Percentiles rank a stretch among this genome's conserved stretches.
These are phyloP conservation scores for Pneumocystis carinii DNA, from an alignment of 1,139 yeast genomes.

Conservation along the genomic window DNA sequence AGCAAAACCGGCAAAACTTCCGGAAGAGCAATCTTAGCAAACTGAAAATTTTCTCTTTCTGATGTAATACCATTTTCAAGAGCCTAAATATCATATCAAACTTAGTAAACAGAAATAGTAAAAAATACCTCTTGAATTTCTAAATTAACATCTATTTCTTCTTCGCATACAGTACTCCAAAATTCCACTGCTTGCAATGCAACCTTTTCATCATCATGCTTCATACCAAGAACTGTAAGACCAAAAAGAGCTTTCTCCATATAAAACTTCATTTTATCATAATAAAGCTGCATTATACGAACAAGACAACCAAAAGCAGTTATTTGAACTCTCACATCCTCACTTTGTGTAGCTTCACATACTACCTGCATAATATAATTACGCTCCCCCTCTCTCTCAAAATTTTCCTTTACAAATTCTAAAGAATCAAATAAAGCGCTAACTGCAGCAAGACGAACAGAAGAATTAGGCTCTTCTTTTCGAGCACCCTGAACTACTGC, in stretches of 20 bases:
- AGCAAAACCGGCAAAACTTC: slow-evolving; percentile 82
- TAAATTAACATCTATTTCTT: slow-evolving; percentile 66
- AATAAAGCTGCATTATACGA: slow-evolving; percentile 78
- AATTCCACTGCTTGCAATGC: slow-evolving; percentile 98
- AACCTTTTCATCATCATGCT: slow-evolving; percentile 67
- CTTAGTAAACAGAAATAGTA: slow-evolving; percentile 14
- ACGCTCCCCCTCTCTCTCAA: slow-evolving; percentile 86
- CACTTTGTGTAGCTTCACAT: slow-evolving; percentile 93
- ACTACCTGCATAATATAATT: slow-evolving; percentile 97
- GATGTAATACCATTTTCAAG: slow-evolving; percentile 19
- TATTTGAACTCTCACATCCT: slow-evolving; percentile 68
- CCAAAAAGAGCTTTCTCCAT: slow-evolving; percentile 95
- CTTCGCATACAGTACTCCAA: slow-evolving; percentile 97
- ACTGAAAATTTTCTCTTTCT: slow-evolving; percentile 35
- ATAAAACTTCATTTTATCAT: slow-evolving; percentile 76
- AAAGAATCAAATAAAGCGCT: slow-evolving; percentile 83
- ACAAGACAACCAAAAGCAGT: slow-evolving; percentile 94
- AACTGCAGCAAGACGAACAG: slow-evolving; percentile 77
- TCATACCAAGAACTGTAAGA: slow-evolving; percentile 84
- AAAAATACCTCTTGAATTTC: slow-evolving; percentile 45
- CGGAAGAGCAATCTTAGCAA: slow-evolving; percentile 67
- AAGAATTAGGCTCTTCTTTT: slow-evolving; percentile 53
- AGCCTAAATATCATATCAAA: slow-evolving; percentile 2
- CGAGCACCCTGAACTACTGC: slow-evolving; percentile 97
- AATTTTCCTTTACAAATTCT: slow-evolving; percentile 75